A percentile compares a stretch with the other conserved stretches of the same genome.
Evolutionary conservation across 495 filamentous ascomycete species (phyloP).

Genomic region (Penicillium canescens): DNA sequence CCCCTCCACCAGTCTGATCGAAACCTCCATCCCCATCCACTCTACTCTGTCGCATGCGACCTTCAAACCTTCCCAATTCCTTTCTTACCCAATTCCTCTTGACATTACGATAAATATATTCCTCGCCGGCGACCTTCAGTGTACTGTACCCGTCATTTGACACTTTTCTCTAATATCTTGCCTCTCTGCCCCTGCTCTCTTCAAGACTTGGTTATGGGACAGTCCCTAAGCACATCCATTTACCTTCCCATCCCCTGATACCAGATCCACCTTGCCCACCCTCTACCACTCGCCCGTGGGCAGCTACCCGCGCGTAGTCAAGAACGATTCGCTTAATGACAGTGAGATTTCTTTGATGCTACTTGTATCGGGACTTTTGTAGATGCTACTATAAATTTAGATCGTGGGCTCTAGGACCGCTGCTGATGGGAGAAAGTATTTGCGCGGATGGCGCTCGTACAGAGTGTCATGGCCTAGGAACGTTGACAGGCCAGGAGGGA

Average conservation of each 20-base stretch:
- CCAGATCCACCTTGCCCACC: background rate
- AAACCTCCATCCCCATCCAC: background rate
- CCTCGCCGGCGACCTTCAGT: constrained; percentile 14
- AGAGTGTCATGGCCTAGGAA: too few relatives aligned
- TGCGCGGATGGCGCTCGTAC: too few relatives aligned
- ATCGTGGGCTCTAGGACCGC: too few relatives aligned
- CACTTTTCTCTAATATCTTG: constrained; percentile 22
- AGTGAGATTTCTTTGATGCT: constrained; percentile 8
- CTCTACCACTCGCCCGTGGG: background rate
- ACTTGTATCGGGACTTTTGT: background rate
- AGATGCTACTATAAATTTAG: background rate
- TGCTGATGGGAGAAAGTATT: too few relatives aligned
- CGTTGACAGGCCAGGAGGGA: too few relatives aligned
- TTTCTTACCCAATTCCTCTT: constrained; percentile 18
- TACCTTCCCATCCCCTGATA: constrained; percentile 1
- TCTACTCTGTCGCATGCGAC: constrained; percentile 6
- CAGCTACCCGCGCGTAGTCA: constrained; percentile 1
- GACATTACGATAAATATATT: constrained; percentile 36
- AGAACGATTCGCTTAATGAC: constrained; percentile 8
- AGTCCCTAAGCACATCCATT: background rate
- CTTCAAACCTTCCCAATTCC: constrained; percentile 5
- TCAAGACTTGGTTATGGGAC: background rate
- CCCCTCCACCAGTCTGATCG: background rate
- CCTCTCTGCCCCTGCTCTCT: constrained; percentile 1
- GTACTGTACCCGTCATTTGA: constrained; percentile 16